phyloP scores from a whole-genome alignment of 768 basidiomycete genomes.

The Clitopilus passeckerianus region DNA sequence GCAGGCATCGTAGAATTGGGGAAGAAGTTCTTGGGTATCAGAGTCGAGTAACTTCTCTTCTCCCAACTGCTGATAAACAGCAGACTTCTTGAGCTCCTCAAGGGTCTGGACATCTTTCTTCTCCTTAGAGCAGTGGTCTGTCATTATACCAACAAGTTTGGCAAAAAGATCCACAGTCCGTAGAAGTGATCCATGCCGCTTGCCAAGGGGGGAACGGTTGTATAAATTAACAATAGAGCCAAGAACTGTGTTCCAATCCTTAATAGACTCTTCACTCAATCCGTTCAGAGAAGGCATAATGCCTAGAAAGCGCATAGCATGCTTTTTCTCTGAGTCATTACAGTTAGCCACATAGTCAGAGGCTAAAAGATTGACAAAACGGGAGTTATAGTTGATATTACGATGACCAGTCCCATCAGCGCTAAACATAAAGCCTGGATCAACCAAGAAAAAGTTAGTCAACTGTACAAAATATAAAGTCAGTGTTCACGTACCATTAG shows the following conservation, averaged over 20 bases:
- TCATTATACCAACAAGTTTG: conserved; percentile 12
- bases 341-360: background rate
- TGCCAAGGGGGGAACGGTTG: conserved; percentile 16
- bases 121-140: conserved; percentile 20
- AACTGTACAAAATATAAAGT: background rate
- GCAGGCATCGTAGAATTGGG: conserved; percentile 3
- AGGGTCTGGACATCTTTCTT: conserved; percentile 20
- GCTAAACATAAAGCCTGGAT: conserved; percentile 6
- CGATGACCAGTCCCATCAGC: conserved; percentile 7
- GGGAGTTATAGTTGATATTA: background rate
- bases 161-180: conserved; percentile 11
- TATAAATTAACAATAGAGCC: conserved; percentile 11
- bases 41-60: conserved; percentile 15
- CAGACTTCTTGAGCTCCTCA: conserved; percentile 11
- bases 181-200: conserved; percentile 8
- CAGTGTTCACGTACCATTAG: background rate
- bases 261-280: conserved; percentile 15
- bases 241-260: conserved; percentile 13
- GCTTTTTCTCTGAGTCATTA: background rate
- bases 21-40: conserved; percentile 5
- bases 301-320: conserved; percentile 14
- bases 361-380: background rate
- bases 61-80: conserved; percentile 16
- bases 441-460: background rate
- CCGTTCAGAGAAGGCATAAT: conserved; percentile 14